Evolutionary conservation across 495 filamentous ascomycete species (phyloP).

Genomic region (Annulohypoxylon stygium): DNA sequence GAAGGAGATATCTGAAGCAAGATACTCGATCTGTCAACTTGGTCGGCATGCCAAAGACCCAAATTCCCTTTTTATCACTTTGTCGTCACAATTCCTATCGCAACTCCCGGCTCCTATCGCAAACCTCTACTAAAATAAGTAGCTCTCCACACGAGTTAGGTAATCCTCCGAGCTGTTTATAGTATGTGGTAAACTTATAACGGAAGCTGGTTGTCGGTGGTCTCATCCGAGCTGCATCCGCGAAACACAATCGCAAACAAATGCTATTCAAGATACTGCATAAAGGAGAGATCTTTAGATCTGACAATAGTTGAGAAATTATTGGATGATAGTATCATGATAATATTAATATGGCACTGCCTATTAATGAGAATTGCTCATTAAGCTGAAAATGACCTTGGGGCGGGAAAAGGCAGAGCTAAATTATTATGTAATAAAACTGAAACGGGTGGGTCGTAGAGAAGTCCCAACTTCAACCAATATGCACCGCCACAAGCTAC

Average conservation of each 20-base stretch:
- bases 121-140: neutral
- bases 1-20: conserved; percentile 14
- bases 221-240: neutral
- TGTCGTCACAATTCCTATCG: neutral
- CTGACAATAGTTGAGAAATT: neutral
- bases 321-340: neutral
- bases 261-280: neutral
- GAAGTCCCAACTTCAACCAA: neutral
- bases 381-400: neutral
- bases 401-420: neutral
- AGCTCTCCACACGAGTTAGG: neutral
- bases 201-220: neutral
- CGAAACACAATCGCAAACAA: neutral
- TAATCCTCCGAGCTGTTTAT: neutral
- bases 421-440: conserved; percentile 15
- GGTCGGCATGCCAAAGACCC: neutral
- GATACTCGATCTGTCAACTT: neutral
- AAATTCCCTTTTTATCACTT: neutral
- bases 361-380: neutral
- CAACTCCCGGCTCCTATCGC: neutral
- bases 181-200: conserved; percentile 1
- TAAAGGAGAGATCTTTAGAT: neutral
- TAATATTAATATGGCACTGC: neutral
- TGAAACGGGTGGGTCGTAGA: neutral
- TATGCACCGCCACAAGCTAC: conserved; percentile 18